Base-by-base conservation (phyloP, 2,329 filamentous ascomycete species). In the Ophiostoma himal-ulmi region DNA sequence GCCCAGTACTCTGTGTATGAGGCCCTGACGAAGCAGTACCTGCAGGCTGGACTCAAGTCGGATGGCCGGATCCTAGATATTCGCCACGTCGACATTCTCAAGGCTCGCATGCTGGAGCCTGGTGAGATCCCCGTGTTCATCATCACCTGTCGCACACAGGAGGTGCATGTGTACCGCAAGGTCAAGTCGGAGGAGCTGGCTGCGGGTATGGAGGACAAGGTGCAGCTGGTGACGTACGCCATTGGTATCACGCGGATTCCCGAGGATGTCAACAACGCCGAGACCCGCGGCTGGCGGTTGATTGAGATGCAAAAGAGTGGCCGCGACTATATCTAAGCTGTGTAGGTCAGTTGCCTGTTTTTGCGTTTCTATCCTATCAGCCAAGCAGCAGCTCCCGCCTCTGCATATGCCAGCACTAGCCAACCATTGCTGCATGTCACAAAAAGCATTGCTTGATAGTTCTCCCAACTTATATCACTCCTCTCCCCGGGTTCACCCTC, bases 231-330 rank as follows among this genome's bases (percentile, higher is more conserved):
- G 75, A 98, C 95, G 1, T 99, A 99, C 78, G 95, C 94, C 73
- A 98, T 99, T 75, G 95, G 95, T 76, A 91, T 99, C 72, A 99
- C 95, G 3, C 86, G 95, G 74, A 89, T 96, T 72, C 90, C 95
- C 1, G 95, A 99, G 78, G 95, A 99, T 75, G 94, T 98, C 75
- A 94, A 90, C 83, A 98, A 99, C 80, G 92, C 93, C 1, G 95
- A 99, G 83, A 99, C 95, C 13, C 87, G 94, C 77, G 95, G 95
- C 41, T 99, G 95, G 95, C 90, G 94, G 77, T 83, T 99, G 80
- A 98, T 99, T 78, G 95, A 99, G 83, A 88, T 99, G 84, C 95
- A 99, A 81, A 99, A 99, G 89, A 96, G 93, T 80, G 94, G 92
- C 70, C 88, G 95, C 77, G 95, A 99, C 82, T 98, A 86, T 80